These are phyloP conservation scores for Biscutella auriculata DNA, from an alignment of 441 rosid genomes.

Conservation along the genomic window DNA sequence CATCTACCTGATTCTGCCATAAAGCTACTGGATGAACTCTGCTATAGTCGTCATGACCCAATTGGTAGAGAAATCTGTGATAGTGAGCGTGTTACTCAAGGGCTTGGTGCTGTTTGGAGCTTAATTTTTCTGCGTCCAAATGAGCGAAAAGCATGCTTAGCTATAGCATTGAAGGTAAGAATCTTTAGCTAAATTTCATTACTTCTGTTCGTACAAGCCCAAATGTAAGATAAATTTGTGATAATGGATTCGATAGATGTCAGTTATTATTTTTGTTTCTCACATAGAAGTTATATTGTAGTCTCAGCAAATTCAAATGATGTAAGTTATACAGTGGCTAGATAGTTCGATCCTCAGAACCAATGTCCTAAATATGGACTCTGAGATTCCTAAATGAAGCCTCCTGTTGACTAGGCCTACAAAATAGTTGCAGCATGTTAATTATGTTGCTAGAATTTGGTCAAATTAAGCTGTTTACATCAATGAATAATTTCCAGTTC, in stretches of 20 bases:
- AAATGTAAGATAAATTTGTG: too few relatives aligned
- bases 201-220: background rate
- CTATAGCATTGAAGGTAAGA: constrained; percentile 80
- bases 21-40: constrained; percentile 72
- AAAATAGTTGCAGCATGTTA: too few relatives aligned
- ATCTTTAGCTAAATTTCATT: constrained; percentile 9
- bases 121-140: constrained; percentile 89
- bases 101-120: constrained; percentile 99
- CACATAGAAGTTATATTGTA: constrained; percentile 6
- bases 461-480: too few relatives aligned
- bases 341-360: too few relatives aligned
- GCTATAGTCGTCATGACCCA: constrained; percentile 61
- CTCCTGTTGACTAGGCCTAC: too few relatives aligned
- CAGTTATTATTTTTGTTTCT: background rate
- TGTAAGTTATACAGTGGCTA: too few relatives aligned
- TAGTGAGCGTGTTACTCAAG: constrained; percentile 94
- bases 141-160: constrained; percentile 79
- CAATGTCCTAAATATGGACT: too few relatives aligned
- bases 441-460: too few relatives aligned
- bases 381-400: too few relatives aligned
- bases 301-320: background rate
- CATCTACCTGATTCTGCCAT: constrained; percentile 67
- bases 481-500: too few relatives aligned
- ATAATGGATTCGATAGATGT: too few relatives aligned
- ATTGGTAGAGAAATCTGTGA: constrained; percentile 63